phyloP scores from a whole-genome alignment of 78 protist genomes.

The Guillardia theta region DNA sequence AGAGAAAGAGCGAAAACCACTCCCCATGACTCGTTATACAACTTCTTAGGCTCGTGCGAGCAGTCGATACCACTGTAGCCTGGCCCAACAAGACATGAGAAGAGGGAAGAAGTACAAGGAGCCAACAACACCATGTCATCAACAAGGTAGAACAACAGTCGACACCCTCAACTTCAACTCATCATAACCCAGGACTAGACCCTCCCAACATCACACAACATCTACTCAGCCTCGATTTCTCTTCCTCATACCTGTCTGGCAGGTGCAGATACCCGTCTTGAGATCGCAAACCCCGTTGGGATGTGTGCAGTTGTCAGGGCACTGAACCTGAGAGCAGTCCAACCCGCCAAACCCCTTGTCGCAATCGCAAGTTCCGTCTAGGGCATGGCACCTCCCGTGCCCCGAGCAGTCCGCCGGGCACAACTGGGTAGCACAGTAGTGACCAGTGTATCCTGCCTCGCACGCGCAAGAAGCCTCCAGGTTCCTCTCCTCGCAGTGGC shows the following conservation, averaged over 20 bases:
- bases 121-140: too few species aligned
- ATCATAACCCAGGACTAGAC: too few species aligned
- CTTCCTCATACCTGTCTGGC: not conserved
- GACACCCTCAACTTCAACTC: too few species aligned
- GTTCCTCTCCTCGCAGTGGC: not conserved
- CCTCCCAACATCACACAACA: not conserved
- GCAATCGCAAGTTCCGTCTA: not conserved
- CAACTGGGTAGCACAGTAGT: not conserved
- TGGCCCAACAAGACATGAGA: not conserved
- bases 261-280: constrained; percentile 22
- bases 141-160: too few species aligned
- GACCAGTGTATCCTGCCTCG: constrained; percentile 27
- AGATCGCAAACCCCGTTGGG: not conserved
- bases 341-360: not conserved
- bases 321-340: constrained; percentile 9
- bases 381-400: not conserved
- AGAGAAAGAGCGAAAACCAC: not conserved
- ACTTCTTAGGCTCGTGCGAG: constrained; percentile 22
- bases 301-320: constrained; percentile 17
- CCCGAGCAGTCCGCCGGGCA: constrained; percentile 29
- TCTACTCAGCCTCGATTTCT: not conserved
- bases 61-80: not conserved
- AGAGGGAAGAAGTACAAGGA: too few species aligned
- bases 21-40: not conserved
- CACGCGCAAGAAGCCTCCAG: not conserved